These are phyloP conservation scores for Pneumocystis oryctolagi DNA, from an alignment of 1,139 yeast genomes.

Conservation along the genomic window DNA sequence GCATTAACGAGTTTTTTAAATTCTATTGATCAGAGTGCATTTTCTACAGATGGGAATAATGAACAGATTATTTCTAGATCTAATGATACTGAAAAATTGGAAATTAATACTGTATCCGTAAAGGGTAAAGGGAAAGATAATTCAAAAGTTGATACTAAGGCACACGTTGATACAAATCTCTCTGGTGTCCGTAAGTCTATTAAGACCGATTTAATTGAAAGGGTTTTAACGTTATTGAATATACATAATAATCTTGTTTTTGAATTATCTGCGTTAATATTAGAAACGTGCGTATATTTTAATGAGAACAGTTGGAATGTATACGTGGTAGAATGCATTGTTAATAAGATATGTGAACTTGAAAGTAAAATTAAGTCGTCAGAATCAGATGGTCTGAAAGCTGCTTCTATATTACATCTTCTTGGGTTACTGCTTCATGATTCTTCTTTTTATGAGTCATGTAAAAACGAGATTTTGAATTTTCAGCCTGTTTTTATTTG, in stretches of 20 bases:
- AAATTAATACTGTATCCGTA: not conserved
- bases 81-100: not conserved
- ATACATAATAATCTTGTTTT: slow-evolving; percentile 37
- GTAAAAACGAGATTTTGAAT: slow-evolving; percentile 28
- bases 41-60: not conserved
- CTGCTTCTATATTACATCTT: slow-evolving; percentile 35
- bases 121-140: not conserved
- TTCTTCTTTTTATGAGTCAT: slow-evolving; percentile 26
- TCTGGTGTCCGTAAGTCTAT: not conserved
- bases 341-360: not conserved
- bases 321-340: not conserved
- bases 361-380: not conserved
- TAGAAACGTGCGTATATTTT: slow-evolving; percentile 18
- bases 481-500: slow-evolving; percentile 23
- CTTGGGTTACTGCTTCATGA: slow-evolving; percentile 35
- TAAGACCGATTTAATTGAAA: slow-evolving; percentile 26
- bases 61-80: not conserved
- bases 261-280: slow-evolving; percentile 37
- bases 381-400: not conserved
- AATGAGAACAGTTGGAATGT: not conserved
- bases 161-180: not conserved
- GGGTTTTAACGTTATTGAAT: slow-evolving; percentile 37
- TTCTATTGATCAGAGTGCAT: not conserved
- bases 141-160: not conserved
- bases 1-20: not conserved